phyloP scores from a whole-genome alignment of 208 protist genomes.

The Acanthamoeba lenticulata region DNA sequence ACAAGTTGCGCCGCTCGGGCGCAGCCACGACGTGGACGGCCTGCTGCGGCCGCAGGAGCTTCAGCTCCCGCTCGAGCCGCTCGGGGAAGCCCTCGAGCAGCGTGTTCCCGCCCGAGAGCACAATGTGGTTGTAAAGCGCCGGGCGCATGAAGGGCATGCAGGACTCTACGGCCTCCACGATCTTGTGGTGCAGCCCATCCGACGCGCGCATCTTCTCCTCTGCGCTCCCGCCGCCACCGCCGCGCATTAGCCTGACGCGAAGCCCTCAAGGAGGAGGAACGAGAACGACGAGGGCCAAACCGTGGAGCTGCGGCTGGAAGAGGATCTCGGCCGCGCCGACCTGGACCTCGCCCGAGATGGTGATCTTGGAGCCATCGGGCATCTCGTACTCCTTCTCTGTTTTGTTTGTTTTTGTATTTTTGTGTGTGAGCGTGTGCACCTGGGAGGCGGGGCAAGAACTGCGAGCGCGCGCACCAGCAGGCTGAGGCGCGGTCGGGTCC shows the following conservation, averaged over 20 bases:
- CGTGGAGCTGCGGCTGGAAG: conserved; percentile 87
- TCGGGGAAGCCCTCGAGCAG: conserved; percentile 92
- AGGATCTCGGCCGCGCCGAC: conserved; percentile 86
- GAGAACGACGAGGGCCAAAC: not conserved
- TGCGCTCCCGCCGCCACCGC: not conserved
- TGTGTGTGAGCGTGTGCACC: not conserved
- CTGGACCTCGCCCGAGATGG: not conserved
- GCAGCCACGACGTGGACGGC: too few relatives aligned
- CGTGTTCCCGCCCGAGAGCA: conserved; percentile 89
- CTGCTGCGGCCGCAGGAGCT: too few relatives aligned
- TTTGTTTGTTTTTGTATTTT: too few relatives aligned
- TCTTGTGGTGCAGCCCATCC: not conserved
- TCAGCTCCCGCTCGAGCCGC: conserved; percentile 95
- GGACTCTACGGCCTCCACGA: not conserved
- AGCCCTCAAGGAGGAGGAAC: not conserved
- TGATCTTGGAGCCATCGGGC: conserved; percentile 89
- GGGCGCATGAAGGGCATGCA: conserved; percentile 3
- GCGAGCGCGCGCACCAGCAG: conserved; percentile 80
- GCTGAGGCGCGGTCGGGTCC: conserved; percentile 92
- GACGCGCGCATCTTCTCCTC: not conserved
- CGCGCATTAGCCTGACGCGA: not conserved
- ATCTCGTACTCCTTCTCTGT: conserved; percentile 90
- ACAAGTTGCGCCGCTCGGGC: too few relatives aligned
- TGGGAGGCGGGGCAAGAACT: not conserved
- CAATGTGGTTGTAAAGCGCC: not conserved